Percentiles rank a stretch among this genome's conserved stretches.
phyloP scores from a whole-genome alignment of 2,329 filamentous ascomycete genomes.

The Penicillium sp. region DNA sequence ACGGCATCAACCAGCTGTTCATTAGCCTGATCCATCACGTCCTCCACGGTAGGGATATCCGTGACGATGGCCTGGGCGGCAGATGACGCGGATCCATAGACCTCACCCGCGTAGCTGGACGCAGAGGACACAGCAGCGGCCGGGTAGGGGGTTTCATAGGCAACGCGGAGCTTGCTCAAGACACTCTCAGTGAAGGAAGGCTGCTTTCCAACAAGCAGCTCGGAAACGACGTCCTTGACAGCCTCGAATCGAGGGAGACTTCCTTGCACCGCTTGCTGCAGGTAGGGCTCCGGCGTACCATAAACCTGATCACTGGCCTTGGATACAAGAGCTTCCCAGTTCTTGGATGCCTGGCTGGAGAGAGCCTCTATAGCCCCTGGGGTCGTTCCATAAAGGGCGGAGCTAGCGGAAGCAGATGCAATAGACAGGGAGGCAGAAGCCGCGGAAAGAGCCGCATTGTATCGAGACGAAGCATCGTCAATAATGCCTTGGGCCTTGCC shows the following conservation, averaged over 20 bases:
- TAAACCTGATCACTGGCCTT: conserved; percentile 73
- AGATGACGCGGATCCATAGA: conserved; percentile 48
- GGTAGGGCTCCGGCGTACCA: conserved; percentile 66
- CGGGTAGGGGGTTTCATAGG: conserved; percentile 67
- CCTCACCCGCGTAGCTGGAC: conserved; percentile 57
- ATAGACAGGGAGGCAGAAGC: conserved; percentile 48
- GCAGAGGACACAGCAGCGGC: conserved; percentile 49
- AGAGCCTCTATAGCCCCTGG: conserved; percentile 51
- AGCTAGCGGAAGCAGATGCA: conserved; percentile 48
- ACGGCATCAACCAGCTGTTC: conserved; percentile 63
- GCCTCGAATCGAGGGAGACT: conserved; percentile 69
- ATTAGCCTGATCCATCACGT: conserved; percentile 60
- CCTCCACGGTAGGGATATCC: conserved; percentile 61
- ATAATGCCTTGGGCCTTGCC: conserved; percentile 45
- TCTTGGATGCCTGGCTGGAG: conserved; percentile 61
- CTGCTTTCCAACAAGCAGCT: conserved; percentile 77
- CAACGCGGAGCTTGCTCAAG: conserved; percentile 70
- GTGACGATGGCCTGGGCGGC: conserved; percentile 47
- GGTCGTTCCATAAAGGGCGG: conserved; percentile 50
- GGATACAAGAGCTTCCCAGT: conserved; percentile 67
- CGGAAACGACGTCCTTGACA: conserved; percentile 73
- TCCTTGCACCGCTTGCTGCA: conserved; percentile 65
- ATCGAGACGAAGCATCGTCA: conserved; percentile 50
- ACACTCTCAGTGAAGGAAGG: conserved; percentile 82
- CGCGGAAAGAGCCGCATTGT: conserved; percentile 48